Percentiles rank a stretch among this genome's conserved stretches.
phyloP scores from a whole-genome alignment of 2,329 filamentous ascomycete species.

The Fusarium incarnatum region DNA sequence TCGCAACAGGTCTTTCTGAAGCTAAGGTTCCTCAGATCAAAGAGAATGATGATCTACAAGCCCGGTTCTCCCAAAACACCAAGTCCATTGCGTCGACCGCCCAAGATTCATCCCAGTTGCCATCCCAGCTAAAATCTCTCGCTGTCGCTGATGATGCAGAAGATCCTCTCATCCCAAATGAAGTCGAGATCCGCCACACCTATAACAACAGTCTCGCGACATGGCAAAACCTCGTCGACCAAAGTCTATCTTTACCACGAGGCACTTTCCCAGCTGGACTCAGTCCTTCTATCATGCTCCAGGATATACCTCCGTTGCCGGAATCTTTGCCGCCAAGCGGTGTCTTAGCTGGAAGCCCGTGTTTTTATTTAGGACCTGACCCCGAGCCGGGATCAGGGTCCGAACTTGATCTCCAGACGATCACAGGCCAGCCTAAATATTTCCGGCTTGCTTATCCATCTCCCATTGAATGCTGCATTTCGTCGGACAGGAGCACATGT shows the following conservation, averaged over 20 bases:
- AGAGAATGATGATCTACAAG: slow-evolving; percentile 19
- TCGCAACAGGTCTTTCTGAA: slow-evolving; percentile 45
- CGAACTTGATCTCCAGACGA: slow-evolving; percentile 38
- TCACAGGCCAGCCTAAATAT: slow-evolving; percentile 44
- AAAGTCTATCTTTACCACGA: slow-evolving; percentile 36
- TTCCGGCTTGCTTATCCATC: slow-evolving; percentile 44
- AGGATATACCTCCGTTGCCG: slow-evolving; percentile 45
- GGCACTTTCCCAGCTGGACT: slow-evolving; percentile 40
- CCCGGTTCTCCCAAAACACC: slow-evolving; percentile 12
- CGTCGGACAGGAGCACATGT: slow-evolving; percentile 32
- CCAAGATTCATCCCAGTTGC: slow-evolving; percentile 17
- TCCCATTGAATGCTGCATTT: slow-evolving; percentile 38
- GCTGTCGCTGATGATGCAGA: slow-evolving; percentile 32
- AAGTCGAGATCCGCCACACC: slow-evolving; percentile 36
- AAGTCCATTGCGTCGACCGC: slow-evolving; percentile 30
- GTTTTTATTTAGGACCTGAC: neutral
- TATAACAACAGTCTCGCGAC: slow-evolving; percentile 40
- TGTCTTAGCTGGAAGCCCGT: slow-evolving; percentile 34
- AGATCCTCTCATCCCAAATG: slow-evolving; percentile 41
- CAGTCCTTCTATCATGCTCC: slow-evolving; percentile 41
- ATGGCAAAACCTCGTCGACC: slow-evolving; percentile 38
- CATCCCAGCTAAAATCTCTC: slow-evolving; percentile 23
- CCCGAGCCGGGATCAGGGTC: neutral
- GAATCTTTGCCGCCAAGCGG: slow-evolving; percentile 39
- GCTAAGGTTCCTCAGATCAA: slow-evolving; percentile 32